A percentile compares a stretch with the other conserved stretches of the same genome.
Evolutionary conservation across 208 protist species (phyloP).

Genomic region (Trypanosoma grayi): DNA sequence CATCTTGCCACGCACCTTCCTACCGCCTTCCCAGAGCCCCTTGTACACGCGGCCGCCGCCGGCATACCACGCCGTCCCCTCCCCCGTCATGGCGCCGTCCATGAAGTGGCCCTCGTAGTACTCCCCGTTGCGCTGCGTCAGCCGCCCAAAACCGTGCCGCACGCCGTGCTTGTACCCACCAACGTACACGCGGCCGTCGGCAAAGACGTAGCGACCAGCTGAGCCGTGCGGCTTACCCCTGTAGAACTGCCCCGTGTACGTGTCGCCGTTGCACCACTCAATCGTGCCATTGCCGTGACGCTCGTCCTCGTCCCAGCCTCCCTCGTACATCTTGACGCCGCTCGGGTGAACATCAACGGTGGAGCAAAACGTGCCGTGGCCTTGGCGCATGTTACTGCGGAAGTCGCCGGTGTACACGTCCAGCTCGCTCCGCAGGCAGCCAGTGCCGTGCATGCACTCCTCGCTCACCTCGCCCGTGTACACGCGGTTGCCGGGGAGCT

Average conservation of each 20-base stretch:
- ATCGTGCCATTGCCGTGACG: conserved; percentile 19
- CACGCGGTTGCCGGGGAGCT: conserved; percentile 19
- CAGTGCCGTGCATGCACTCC: conserved; percentile 25
- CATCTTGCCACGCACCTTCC: conserved; percentile 40
- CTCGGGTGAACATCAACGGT: conserved; percentile 9
- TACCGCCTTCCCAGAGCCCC: conserved; percentile 33
- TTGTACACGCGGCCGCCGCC: conserved; percentile 30
- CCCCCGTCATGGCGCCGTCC: conserved; percentile 38
- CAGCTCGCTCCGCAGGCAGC: not conserved
- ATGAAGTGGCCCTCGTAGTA: conserved; percentile 65
- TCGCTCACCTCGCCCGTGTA: conserved; percentile 32
- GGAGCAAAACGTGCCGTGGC: conserved; percentile 20
- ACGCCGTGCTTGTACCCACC: conserved; percentile 45
- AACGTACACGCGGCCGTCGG: conserved; percentile 53
- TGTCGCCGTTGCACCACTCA: conserved; percentile 33
- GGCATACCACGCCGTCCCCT: conserved; percentile 35
- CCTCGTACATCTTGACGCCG: conserved; percentile 27
- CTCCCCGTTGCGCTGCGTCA: conserved; percentile 49
- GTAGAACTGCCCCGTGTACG: conserved; percentile 39
- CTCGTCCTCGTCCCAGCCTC: conserved; percentile 26
- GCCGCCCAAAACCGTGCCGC: conserved; percentile 44
- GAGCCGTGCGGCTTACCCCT: conserved; percentile 32
- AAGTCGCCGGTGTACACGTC: conserved; percentile 37
- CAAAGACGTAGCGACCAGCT: conserved; percentile 21
- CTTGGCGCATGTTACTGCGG: conserved; percentile 15